Percentiles rank a stretch among this genome's conserved stretches.
Conservation (phyloP, 73 alveolate genomes). For the Paramecium biaurelia region DNA sequence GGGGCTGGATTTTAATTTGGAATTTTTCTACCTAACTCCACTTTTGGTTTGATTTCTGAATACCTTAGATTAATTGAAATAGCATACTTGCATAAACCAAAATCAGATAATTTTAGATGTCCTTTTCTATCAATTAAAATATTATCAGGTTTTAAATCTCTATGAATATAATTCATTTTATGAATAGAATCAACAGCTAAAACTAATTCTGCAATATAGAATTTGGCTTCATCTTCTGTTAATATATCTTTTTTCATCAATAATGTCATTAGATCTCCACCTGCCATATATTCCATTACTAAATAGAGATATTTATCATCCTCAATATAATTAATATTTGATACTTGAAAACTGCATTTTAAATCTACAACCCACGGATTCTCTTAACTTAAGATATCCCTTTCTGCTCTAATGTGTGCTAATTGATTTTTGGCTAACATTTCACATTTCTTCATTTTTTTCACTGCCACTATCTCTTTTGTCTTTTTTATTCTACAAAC, state of each 20-base stretch:
- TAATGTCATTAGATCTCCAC: conserved; percentile 86
- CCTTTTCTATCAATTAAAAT: conserved; percentile 58
- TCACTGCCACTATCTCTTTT: conserved; percentile 75
- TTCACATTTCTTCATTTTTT: conserved; percentile 76
- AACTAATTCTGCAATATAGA: conserved; percentile 60
- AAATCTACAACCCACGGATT: conserved; percentile 81
- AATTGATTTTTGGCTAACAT: conserved; percentile 76
- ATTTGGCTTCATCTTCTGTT: conserved; percentile 63
- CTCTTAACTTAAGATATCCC: conserved; percentile 69
- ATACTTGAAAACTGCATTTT: conserved; percentile 75
- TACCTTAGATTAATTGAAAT: not conserved
- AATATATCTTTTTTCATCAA: conserved; percentile 62
- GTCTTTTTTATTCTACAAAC: conserved; percentile 73
- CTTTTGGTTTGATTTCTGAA: conserved; percentile 62
- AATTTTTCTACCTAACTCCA: conserved; percentile 50
- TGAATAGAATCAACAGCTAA: conserved; percentile 62
- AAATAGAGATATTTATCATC: conserved; percentile 79
- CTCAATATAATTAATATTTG: not conserved
- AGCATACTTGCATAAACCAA: conserved; percentile 57
- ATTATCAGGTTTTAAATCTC: conserved; percentile 64
- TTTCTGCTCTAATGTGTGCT: conserved; percentile 78
- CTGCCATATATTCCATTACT: conserved; percentile 84
- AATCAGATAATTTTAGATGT: conserved; percentile 57
- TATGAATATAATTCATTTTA: conserved; percentile 64
- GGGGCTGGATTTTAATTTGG: not conserved